phyloP scores from a whole-genome alignment of 2,329 filamentous ascomycete species.

The Teratosphaeria destructans region DNA sequence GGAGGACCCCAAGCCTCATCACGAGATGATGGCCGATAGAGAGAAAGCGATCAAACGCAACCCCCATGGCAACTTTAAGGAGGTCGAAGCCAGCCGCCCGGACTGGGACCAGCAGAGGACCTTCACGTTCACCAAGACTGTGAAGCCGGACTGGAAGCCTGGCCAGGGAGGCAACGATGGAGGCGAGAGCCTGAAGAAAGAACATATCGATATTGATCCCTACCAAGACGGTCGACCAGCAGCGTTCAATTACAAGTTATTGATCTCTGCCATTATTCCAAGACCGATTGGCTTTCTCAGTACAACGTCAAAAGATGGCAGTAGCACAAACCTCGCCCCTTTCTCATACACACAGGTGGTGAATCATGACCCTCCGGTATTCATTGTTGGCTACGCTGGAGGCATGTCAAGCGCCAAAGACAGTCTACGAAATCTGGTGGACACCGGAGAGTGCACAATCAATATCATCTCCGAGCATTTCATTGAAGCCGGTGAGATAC shows the following conservation, averaged over 20 bases:
- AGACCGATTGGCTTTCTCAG: constrained; percentile 63
- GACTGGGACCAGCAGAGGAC: constrained; percentile 42
- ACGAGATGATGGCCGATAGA: constrained; percentile 30
- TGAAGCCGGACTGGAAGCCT: constrained; percentile 54
- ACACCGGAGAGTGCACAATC: constrained; percentile 61
- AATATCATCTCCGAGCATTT: constrained; percentile 82
- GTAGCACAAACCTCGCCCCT: constrained; percentile 65
- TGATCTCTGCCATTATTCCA: constrained; percentile 74
- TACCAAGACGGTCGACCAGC: constrained; percentile 58
- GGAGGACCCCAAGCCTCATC: constrained; percentile 8
- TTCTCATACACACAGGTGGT: constrained; percentile 82
- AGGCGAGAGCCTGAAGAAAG: constrained; percentile 40
- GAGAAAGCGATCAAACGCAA: constrained; percentile 46
- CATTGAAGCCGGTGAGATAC: constrained; percentile 43
- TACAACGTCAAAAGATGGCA: constrained; percentile 52
- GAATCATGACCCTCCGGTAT: constrained; percentile 77
- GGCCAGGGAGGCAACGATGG: constrained; percentile 55
- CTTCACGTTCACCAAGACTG: constrained; percentile 53
- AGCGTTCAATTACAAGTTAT: constrained; percentile 77
- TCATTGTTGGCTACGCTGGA: constrained; percentile 54
- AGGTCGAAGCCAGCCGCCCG: constrained; percentile 55
- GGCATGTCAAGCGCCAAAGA: constrained; percentile 60
- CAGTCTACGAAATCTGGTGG: constrained; percentile 61
- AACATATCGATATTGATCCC: constrained; percentile 72
- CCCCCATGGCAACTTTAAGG: constrained; percentile 65